Percentiles rank a stretch among this genome's conserved stretches.
phyloP scores from a whole-genome alignment of 768 basidiomycete species.

The Galerina marginata region DNA sequence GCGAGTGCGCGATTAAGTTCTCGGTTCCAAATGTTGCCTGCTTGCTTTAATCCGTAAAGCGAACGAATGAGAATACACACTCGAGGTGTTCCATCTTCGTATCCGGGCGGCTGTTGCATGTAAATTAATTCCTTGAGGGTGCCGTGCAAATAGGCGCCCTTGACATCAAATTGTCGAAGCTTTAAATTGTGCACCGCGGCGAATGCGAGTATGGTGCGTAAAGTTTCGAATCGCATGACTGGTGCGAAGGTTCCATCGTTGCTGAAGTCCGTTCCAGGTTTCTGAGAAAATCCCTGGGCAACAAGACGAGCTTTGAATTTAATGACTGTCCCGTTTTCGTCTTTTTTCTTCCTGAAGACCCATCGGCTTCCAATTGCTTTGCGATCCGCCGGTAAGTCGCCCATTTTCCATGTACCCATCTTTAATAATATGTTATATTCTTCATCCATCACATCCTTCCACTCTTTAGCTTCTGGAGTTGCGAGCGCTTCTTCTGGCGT shows the following conservation, averaged over 20 bases:
- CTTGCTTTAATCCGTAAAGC: conserved; percentile 45
- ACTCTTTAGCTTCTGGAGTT: conserved; percentile 16
- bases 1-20: conserved; percentile 23
- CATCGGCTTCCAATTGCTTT: conserved; percentile 34
- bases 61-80: conserved; percentile 29
- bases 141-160: conserved; percentile 38
- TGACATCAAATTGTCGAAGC: conserved; percentile 48
- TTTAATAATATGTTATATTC: conserved; percentile 29
- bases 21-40: conserved; percentile 32
- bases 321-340: conserved; percentile 34
- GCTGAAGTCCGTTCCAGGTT: conserved; percentile 39
- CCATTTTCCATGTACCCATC: conserved; percentile 35
- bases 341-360: conserved; percentile 40
- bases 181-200: conserved; percentile 39
- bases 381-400: conserved; percentile 24
- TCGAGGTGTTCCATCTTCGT: conserved; percentile 27
- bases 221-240: conserved; percentile 34
- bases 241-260: conserved; percentile 32
- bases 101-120: conserved; percentile 42
- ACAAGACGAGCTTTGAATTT: conserved; percentile 40
- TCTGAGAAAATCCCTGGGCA: conserved; percentile 42
- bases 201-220: conserved; percentile 37
- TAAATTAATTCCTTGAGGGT: conserved; percentile 39
- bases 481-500: conserved; percentile 7
- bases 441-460: conserved; percentile 29